Evolutionary conservation across 257 asterid genomes (phyloP).

Genomic region (Capsicum rhomboideum): DNA sequence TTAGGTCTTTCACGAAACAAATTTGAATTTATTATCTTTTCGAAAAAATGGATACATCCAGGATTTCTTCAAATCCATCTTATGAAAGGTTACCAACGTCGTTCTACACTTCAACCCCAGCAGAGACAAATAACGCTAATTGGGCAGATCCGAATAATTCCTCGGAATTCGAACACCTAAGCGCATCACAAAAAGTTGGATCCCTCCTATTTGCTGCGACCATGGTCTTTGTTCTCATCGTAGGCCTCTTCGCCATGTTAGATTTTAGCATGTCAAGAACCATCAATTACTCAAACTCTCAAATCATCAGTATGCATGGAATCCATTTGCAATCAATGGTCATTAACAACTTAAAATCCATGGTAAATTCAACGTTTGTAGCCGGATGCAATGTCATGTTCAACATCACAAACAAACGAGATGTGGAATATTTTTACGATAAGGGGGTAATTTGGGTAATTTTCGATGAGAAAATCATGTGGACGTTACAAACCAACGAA

Average conservation of each 20-base stretch:
- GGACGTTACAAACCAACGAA: background rate
- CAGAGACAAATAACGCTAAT: background rate
- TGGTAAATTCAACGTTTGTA: background rate
- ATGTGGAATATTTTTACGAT: background rate
- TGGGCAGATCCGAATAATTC: background rate
- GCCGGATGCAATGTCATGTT: background rate
- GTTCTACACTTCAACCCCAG: background rate
- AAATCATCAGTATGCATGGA: background rate
- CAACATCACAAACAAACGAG: background rate
- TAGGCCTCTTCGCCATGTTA: background rate
- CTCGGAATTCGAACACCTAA: background rate
- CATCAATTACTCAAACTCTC: background rate
- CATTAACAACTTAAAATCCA: background rate
- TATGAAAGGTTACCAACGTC: background rate
- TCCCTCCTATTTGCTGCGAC: background rate
- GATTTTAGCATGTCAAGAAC: background rate
- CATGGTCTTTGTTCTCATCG: background rate
- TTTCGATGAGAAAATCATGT: background rate
- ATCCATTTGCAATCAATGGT: background rate
- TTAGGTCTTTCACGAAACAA: background rate
- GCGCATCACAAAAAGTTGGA: background rate
- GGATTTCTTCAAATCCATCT: background rate
- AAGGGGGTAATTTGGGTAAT: background rate
- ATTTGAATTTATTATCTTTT: background rate
- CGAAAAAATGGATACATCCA: background rate